These are phyloP conservation scores for Besnoitia besnoiti DNA, from an alignment of 169 alveolate genomes.

Conservation along the genomic window DNA sequence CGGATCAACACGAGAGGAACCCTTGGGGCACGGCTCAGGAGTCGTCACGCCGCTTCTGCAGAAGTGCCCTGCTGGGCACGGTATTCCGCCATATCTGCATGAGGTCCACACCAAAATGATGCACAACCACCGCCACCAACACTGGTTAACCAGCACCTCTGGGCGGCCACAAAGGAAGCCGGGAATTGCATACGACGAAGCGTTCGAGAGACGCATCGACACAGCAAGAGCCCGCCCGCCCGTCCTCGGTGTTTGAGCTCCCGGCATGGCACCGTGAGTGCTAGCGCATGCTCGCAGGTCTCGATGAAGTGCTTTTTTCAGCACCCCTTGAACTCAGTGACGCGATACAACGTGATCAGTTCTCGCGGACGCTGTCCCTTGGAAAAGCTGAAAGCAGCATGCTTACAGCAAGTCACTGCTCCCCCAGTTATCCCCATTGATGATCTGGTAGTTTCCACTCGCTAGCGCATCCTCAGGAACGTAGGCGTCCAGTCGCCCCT, in stretches of 20 bases:
- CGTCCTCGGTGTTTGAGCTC: too few relatives aligned
- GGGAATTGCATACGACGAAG: too few relatives aligned
- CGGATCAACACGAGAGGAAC: slow-evolving; percentile 26
- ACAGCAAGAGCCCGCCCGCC: too few relatives aligned
- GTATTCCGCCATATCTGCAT: slow-evolving; percentile 52
- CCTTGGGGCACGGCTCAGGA: slow-evolving; percentile 50
- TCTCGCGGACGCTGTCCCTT: background rate
- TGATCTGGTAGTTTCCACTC: background rate
- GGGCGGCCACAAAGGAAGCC: too few relatives aligned
- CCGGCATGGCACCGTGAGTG: too few relatives aligned
- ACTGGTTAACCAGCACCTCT: too few relatives aligned
- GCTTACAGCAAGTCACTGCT: background rate
- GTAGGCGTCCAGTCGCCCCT: background rate
- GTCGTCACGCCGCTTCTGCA: slow-evolving; percentile 46
- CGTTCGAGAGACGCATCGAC: too few relatives aligned
- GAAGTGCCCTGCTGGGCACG: slow-evolving; percentile 57
- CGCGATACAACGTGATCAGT: too few relatives aligned
- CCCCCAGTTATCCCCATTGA: background rate
- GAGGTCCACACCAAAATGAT: background rate
- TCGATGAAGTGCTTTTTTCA: too few relatives aligned
- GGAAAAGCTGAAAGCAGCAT: background rate
- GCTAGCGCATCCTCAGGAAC: background rate
- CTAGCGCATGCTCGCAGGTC: too few relatives aligned
- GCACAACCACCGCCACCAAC: background rate
- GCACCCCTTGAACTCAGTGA: too few relatives aligned